Base-by-base conservation (phyloP, 441 rosid genomes). In the Omphalea diandra region DNA sequence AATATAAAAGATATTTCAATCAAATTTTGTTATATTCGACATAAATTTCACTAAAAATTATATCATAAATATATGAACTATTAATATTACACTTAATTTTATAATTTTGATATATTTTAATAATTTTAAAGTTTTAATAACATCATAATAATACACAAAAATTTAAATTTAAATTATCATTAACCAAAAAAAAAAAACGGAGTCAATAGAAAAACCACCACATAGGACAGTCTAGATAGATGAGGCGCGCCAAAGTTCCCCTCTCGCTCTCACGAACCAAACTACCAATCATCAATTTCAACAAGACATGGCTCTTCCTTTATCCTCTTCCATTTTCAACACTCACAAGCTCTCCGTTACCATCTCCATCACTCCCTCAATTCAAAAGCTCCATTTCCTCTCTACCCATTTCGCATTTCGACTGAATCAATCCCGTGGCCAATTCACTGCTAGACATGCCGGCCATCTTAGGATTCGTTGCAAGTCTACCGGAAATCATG, bases 171-270 rank as follows among this genome's bases (percentile, higher is more conserved):
- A n/a, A n/a, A n/a, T n/a, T n/a, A n/a, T n/a, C n/a, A n/a, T n/a
- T n/a, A 18, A 35, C 1, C 0, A 20, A 24, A 22, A 7, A 52
- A 20, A 52, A 3, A 22, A 7, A 52, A 18, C 41, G 56, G 29
- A 57, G 20, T 68, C 72, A 75, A 69, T 69, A 29, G 44, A 56
- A 75, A 56, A 7, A n/a, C 26, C 29, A 33, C 69, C 73, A 46
- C 8, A 26, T 69, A 46, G 66, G 73, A 73, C 27, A 7, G 15
- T 31, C 20, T 5, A 35, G 54, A 59, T 65, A 65, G 75, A 75
- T 60, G 58, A 65, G 71, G 71, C 64, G 70, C 77, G 72, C 71
- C 68, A 70, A 70, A 66, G 43, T 18, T 15, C 26, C 47, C 32
- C 49, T 58, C 67, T 22, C 9, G n/a, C 67, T 33, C 22, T 10